Evolutionary conservation across 2,329 filamentous ascomycete species (phyloP), one percentile per base, ranked within the genome.

Genomic region (Aspergillus ibericus): DNA sequence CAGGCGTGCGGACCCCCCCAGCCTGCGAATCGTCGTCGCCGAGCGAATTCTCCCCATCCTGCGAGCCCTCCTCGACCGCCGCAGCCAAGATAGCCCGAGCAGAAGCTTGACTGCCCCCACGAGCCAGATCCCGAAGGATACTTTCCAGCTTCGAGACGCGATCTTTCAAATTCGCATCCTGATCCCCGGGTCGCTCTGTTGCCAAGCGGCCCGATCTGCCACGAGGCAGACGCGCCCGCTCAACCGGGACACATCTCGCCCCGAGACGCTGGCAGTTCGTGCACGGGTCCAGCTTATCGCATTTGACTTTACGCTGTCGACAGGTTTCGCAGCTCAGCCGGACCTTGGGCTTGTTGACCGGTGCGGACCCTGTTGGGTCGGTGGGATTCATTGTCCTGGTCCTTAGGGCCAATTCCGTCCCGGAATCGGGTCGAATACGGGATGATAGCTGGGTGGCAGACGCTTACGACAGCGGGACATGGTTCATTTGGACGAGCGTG

Each of bases 231-330:
- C 72, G 69, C 2, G 70, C 65, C 18, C 72, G 63, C 53, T 74
- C 66, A 10, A 74, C 70, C 5, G 71, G 67, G 16, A 71, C 62
- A 42, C 71, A 73, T 2, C 61, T 57, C 22, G 64, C 58, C 3
- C 68, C 65, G 2, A 66, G 58, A 10, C 67, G 60, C 36, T 63
- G 57, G 42, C 70, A 75, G 51, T 70, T 74, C 9, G 68, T 66
- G 42, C 72, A 74, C 1, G 72, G 71, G 47, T 63, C 64, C 10
- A 67, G 62, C 55, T 74, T 74, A 59, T 73, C 71, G 46, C 71
- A 75, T 59, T 68, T 72, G 9, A 72, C 69, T 51, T 74, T 74
- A 46, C 71, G 72, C 52, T 67, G 66, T 25, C 64, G 69, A 56
- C 70, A 73, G 25, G 64, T 61, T 54, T 72, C 69, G 32, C 72